Percentiles rank a stretch among this genome's conserved stretches.
phyloP scores from a whole-genome alignment of 495 filamentous ascomycete species.

The Podospora australis region DNA sequence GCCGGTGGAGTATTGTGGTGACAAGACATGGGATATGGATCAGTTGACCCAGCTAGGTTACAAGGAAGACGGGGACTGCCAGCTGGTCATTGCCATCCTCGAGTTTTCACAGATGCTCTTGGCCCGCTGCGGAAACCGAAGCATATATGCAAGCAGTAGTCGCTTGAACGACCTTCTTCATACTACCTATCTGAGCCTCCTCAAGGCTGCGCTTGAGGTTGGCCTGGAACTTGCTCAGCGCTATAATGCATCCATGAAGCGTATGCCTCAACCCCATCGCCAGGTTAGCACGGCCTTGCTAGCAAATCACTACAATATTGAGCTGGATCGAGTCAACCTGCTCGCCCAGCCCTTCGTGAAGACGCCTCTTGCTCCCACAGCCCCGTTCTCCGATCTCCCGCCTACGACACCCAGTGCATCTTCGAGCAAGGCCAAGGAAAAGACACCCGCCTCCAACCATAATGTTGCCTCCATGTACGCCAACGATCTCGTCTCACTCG shows the following conservation, averaged over 20 bases:
- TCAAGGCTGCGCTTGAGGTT: slow-evolving; percentile 68
- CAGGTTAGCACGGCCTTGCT: slow-evolving; percentile 67
- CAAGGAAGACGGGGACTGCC: slow-evolving; percentile 64
- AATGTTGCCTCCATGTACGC: slow-evolving; percentile 55
- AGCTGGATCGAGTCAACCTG: slow-evolving; percentile 78
- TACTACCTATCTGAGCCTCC: slow-evolving; percentile 70
- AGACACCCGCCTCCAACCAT: slow-evolving; percentile 26
- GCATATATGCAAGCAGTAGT: slow-evolving; percentile 85
- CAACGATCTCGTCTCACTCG: slow-evolving; percentile 69
- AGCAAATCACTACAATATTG: slow-evolving; percentile 87
- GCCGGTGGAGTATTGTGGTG: slow-evolving; percentile 32
- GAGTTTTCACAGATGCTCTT: slow-evolving; percentile 79
- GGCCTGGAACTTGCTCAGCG: slow-evolving; percentile 79
- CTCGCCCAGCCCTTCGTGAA: slow-evolving; percentile 79
- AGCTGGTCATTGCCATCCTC: slow-evolving; percentile 72
- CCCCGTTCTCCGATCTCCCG: slow-evolving; percentile 28
- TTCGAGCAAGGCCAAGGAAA: slow-evolving; percentile 67
- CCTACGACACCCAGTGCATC: slow-evolving; percentile 42
- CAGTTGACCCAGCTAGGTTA: slow-evolving; percentile 55
- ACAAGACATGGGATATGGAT: slow-evolving; percentile 34
- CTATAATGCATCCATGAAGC: slow-evolving; percentile 80
- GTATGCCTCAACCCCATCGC: slow-evolving; percentile 49
- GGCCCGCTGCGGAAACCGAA: slow-evolving; percentile 94
- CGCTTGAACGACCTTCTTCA: slow-evolving; percentile 83
- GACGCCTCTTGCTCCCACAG: slow-evolving; percentile 36